A percentile compares a stretch with the other conserved stretches of the same genome.
phyloP scores from a whole-genome alignment of 345 rosid species.

The Eucalyptus pauciflora region DNA sequence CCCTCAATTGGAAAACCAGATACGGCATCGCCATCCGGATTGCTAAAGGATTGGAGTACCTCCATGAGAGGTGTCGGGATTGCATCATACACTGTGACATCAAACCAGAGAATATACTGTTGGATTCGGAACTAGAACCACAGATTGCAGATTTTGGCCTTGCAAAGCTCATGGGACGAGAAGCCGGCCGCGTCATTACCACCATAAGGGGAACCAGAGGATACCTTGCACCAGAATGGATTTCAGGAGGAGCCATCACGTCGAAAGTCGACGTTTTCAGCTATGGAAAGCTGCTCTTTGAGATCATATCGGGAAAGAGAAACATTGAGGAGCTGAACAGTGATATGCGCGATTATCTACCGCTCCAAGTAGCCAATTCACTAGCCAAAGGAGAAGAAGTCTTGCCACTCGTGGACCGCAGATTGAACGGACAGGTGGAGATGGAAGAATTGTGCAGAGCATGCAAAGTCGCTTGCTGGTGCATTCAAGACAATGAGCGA shows the following conservation, averaged over 20 bases:
- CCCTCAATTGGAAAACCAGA: constrained; percentile 4
- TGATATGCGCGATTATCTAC: neutral
- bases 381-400: neutral
- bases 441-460: neutral
- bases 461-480: neutral
- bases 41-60: constrained; percentile 7
- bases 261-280: neutral
- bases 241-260: neutral
- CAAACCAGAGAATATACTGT: constrained; percentile 1
- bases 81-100: neutral
- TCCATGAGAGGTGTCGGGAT: constrained; percentile 4
- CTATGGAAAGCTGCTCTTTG: neutral
- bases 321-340: neutral
- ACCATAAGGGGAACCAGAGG: neutral
- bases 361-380: neutral
- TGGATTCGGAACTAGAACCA: neutral
- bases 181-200: neutral
- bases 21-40: neutral
- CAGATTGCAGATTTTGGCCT: neutral
- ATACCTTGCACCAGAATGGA: neutral
- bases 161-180: neutral
- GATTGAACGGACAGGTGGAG: neutral
- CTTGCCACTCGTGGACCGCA: neutral
- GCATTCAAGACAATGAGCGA: neutral
- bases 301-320: constrained; percentile 3